Percentiles rank a stretch among this genome's conserved stretches.
These are phyloP conservation scores for Vicia sativa DNA, from an alignment of 306 rosid genomes.

Conservation along the genomic window DNA sequence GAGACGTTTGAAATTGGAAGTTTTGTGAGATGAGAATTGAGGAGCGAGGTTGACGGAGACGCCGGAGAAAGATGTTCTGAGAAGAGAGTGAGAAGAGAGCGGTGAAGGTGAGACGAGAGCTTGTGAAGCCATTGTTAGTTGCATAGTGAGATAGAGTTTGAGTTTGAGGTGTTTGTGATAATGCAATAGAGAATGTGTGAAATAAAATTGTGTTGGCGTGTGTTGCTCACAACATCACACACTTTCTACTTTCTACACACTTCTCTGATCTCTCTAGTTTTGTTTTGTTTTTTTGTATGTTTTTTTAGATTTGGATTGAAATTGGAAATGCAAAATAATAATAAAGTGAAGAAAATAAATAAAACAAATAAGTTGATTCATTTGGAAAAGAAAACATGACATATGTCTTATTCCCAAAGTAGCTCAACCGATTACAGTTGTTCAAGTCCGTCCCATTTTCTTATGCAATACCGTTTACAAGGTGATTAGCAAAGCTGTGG, in stretches of 20 bases:
- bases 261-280: not conserved
- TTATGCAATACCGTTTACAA: too few species aligned
- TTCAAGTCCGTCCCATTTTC: too few species aligned
- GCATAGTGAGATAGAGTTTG: conserved; percentile 42
- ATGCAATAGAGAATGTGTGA: conserved; percentile 24
- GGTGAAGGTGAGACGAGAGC: conserved; percentile 46
- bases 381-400: too few species aligned
- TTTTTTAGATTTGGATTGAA: too few species aligned
- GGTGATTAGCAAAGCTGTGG: too few species aligned
- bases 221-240: not conserved
- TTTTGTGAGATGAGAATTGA: conserved; percentile 41
- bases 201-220: not conserved
- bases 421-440: too few species aligned
- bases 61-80: conserved; percentile 62
- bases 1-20: conserved; percentile 54
- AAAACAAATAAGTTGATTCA: too few species aligned
- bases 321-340: too few species aligned
- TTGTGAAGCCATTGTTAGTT: conserved; percentile 66
- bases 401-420: too few species aligned
- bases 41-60: conserved; percentile 51
- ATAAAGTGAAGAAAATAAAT: too few species aligned
- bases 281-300: too few species aligned
- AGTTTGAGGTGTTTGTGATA: conserved; percentile 41
- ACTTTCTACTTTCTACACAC: not conserved
- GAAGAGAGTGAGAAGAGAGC: conserved; percentile 38